phyloP scores from a whole-genome alignment of 371 early-diverging fungal species.

The Syncephalastrum monosporum region DNA sequence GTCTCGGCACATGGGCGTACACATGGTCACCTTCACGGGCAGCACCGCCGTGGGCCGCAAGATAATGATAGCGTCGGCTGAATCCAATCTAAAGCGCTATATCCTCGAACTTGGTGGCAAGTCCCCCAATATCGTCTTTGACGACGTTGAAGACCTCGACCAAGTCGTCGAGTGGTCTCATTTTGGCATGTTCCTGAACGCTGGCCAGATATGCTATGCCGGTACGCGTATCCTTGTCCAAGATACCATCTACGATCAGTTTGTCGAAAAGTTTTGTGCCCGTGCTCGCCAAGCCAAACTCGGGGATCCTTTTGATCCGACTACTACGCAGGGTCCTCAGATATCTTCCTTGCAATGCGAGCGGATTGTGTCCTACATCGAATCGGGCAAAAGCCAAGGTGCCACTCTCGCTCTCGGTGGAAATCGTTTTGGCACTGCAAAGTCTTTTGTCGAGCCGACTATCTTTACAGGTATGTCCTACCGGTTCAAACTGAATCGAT shows the following conservation, averaged over 20 bases:
- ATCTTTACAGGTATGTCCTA: not conserved
- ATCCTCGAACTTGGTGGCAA: constrained; percentile 84
- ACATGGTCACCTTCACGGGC: constrained; percentile 68
- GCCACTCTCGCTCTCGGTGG: not conserved
- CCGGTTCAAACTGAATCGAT: too few species aligned
- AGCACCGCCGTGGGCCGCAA: constrained; percentile 54
- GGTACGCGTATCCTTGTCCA: constrained; percentile 88
- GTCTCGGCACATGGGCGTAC: constrained; percentile 37
- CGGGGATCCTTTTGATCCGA: constrained; percentile 58
- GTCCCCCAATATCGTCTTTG: constrained; percentile 90
- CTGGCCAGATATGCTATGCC: constrained; percentile 85
- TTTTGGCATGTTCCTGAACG: constrained; percentile 75
- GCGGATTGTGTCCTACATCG: constrained; percentile 1
- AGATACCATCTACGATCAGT: constrained; percentile 66
- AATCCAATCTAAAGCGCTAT: constrained; percentile 72
- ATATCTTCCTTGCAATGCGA: constrained; percentile 6
- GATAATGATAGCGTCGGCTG: constrained; percentile 56
- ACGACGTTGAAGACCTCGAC: constrained; percentile 77
- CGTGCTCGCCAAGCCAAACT: constrained; percentile 56
- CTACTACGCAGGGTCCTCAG: constrained; percentile 71
- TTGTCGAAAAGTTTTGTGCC: constrained; percentile 62
- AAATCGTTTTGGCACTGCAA: not conserved
- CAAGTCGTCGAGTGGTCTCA: constrained; percentile 72
- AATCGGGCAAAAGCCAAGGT: constrained; percentile 2
- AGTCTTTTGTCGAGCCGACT: not conserved